Evolutionary conservation across 1,284 basidiomycete species (phyloP).

Genomic region (Ustilago nuda): DNA sequence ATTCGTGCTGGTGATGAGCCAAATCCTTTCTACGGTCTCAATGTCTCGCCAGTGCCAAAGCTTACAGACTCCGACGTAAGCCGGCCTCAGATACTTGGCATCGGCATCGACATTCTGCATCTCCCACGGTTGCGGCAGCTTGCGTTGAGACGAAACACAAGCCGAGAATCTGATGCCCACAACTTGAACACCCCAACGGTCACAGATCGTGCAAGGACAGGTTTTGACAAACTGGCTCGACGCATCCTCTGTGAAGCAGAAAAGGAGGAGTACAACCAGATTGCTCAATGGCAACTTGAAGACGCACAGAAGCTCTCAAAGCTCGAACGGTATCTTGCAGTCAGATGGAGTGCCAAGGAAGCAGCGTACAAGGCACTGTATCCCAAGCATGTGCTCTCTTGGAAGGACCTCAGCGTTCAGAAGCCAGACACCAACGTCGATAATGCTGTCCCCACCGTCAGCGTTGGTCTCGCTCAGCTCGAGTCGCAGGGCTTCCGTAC

Average conservation of each 20-base stretch:
- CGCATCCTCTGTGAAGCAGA: conserved; percentile 33
- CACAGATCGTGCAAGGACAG: background rate
- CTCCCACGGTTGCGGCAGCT: conserved; percentile 53
- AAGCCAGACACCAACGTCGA: conserved; percentile 14
- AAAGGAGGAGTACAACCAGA: conserved; percentile 8
- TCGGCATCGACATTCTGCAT: conserved; percentile 63
- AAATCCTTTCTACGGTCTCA: conserved; percentile 64
- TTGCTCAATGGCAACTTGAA: conserved; percentile 12
- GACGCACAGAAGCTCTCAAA: background rate
- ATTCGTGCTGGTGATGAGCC: conserved; percentile 67
- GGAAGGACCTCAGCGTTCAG: conserved; percentile 77
- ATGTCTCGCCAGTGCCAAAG: conserved; percentile 28
- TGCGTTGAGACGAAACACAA: conserved; percentile 16
- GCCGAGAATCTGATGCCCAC: background rate
- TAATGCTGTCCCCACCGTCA: background rate
- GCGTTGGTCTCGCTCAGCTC: conserved; percentile 12
- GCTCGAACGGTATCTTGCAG: conserved; percentile 32
- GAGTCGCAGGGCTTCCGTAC: conserved; percentile 27
- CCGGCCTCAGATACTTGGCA: conserved; percentile 49
- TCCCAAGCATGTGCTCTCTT: conserved; percentile 75
- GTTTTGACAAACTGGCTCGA: conserved; percentile 43
- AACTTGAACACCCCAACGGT: background rate
- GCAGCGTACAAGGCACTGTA: conserved; percentile 89
- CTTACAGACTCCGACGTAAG: background rate
- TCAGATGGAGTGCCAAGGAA: conserved; percentile 77